These are phyloP conservation scores for Zizania palustris DNA, from an alignment of 202 grass and related monocot species.

Conservation along the genomic window DNA sequence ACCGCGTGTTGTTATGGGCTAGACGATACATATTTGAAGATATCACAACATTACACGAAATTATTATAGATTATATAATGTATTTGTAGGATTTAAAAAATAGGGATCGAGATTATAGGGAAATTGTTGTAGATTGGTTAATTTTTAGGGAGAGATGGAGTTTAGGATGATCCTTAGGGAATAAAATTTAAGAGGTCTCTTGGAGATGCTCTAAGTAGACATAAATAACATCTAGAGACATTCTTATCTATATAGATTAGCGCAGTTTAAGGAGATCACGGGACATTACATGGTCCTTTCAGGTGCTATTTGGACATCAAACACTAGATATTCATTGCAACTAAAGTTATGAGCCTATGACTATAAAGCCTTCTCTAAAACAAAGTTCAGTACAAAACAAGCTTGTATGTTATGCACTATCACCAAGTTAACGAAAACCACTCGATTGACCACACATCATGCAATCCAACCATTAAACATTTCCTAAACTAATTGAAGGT, in stretches of 20 bases:
- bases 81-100: no score
- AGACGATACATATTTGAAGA: no score
- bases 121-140: no score
- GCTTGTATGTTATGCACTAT: not conserved
- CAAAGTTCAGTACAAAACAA: not conserved
- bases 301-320: slow-evolving; percentile 24
- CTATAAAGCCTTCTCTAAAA: not conserved
- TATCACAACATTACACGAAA: no score
- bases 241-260: not conserved
- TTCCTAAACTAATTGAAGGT: not conserved
- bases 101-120: no score
- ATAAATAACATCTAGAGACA: not conserved
- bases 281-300: not conserved
- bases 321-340: not conserved
- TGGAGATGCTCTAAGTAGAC: no score
- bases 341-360: slow-evolving; percentile 10
- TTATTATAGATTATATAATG: no score
- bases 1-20: no score
- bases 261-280: slow-evolving; percentile 3
- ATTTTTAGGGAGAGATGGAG: no score
- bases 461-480: not conserved
- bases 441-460: not conserved
- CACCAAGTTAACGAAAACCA: not conserved
- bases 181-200: no score
- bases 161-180: no score